These are phyloP conservation scores for Peronospora destructor DNA, from an alignment of 352 stramenopile species.

Conservation along the genomic window DNA sequence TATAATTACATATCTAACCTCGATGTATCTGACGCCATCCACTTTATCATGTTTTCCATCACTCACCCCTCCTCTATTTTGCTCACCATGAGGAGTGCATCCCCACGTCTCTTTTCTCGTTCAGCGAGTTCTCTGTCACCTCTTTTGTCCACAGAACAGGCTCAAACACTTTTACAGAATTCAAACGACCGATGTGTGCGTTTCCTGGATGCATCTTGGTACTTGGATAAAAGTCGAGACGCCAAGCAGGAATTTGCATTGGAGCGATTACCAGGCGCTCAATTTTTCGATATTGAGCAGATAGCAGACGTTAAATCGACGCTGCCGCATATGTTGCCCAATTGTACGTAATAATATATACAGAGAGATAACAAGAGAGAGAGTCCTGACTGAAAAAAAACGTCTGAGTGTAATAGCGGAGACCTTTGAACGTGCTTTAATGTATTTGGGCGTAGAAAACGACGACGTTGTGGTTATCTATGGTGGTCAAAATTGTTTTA, in stretches of 20 bases:
- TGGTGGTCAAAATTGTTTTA: conserved; percentile 74
- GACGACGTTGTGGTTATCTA: conserved; percentile 77
- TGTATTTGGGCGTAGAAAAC: conserved; percentile 57
- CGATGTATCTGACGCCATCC: not conserved
- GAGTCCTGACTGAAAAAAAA: not conserved
- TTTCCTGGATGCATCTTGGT: conserved; percentile 79
- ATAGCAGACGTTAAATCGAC: conserved; percentile 59
- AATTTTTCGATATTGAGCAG: conserved; percentile 91
- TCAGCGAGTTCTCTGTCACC: conserved; percentile 27
- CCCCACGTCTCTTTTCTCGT: conserved; percentile 1
- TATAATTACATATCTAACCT: not conserved
- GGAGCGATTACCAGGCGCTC: conserved; percentile 68
- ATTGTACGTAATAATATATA: conserved; percentile 12
- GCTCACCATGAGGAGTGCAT: conserved; percentile 9
- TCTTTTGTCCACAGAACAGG: conserved; percentile 52
- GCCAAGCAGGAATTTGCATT: conserved; percentile 45
- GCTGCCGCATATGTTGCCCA: conserved; percentile 84
- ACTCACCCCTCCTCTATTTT: conserved; percentile 8
- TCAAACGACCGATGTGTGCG: conserved; percentile 31
- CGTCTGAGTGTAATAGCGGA: conserved; percentile 21
- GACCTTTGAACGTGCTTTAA: conserved; percentile 63
- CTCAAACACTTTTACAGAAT: conserved; percentile 28
- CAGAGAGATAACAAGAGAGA: not conserved
- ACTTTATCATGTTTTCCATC: conserved; percentile 5
- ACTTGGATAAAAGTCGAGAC: conserved; percentile 70